Evolutionary conservation across 2,329 filamentous ascomycete species (phyloP).

Genomic region (Ophiognomonia clavigignenti-juglandacearum): DNA sequence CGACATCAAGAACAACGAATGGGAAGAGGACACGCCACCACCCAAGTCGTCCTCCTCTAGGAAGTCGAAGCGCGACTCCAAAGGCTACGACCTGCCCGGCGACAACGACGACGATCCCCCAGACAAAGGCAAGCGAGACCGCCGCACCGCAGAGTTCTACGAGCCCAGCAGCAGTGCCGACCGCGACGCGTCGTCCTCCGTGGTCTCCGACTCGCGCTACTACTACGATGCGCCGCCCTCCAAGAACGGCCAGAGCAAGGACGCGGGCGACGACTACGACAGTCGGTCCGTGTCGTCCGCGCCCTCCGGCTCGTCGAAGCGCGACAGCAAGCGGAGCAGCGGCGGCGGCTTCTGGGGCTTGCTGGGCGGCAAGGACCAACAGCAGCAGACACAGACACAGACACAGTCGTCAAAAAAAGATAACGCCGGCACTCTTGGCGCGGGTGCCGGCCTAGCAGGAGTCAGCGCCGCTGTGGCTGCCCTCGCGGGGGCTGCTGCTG

Average conservation of each 20-base stretch:
- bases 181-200: slow-evolving; percentile 44
- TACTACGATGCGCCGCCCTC: slow-evolving; percentile 29
- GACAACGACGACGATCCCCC: slow-evolving; percentile 34
- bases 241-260: slow-evolving; percentile 34
- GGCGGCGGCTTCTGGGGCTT: slow-evolving; percentile 45
- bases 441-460: slow-evolving; percentile 60
- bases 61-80: slow-evolving; percentile 25
- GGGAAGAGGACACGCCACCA: slow-evolving; percentile 27
- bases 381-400: too few species aligned
- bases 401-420: slow-evolving; percentile 45
- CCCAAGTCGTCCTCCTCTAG: slow-evolving; percentile 28
- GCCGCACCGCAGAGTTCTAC: slow-evolving; percentile 25
- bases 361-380: slow-evolving; percentile 35
- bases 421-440: slow-evolving; percentile 66
- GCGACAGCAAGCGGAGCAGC: slow-evolving; percentile 29
- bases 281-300: slow-evolving; percentile 44
- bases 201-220: slow-evolving; percentile 39
- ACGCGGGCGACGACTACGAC: slow-evolving; percentile 36
- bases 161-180: slow-evolving; percentile 34
- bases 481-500: slow-evolving; percentile 32
- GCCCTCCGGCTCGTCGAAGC: slow-evolving; percentile 27
- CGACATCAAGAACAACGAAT: slow-evolving; percentile 20
- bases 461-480: slow-evolving; percentile 33
- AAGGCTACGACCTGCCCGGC: slow-evolving; percentile 28
- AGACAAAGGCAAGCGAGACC: slow-evolving; percentile 27